Conservation (phyloP, 2,329 filamentous ascomycete species). For the Colletotrichum eremochloae region DNA sequence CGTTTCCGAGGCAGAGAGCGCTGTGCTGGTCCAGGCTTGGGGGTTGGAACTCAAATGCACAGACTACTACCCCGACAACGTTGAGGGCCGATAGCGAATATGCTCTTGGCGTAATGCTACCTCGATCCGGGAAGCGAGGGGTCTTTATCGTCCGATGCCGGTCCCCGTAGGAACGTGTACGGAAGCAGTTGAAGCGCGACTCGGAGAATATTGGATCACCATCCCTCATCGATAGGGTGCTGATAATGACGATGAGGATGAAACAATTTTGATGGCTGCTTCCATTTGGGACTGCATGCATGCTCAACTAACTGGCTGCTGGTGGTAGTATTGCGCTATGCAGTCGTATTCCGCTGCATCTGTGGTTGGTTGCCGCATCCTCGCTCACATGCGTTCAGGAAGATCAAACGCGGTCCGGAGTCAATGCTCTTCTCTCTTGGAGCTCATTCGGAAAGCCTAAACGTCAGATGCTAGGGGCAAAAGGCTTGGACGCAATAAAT, state of each 20-base stretch:
- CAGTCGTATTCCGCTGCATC: background rate
- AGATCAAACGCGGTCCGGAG: background rate
- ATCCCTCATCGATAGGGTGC: background rate
- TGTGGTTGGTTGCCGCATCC: background rate
- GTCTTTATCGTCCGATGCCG: background rate
- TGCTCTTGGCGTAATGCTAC: background rate
- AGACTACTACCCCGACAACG: background rate
- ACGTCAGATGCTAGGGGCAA: background rate
- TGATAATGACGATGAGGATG: background rate
- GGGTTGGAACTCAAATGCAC: background rate
- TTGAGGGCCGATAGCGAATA: background rate
- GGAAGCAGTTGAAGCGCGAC: background rate
- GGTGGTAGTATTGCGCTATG: background rate
- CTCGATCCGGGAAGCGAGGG: background rate
- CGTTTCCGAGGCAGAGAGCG: background rate
- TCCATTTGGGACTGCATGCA: background rate
- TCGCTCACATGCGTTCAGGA: background rate
- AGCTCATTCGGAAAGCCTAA: conserved; percentile 7
- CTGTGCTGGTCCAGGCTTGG: background rate
- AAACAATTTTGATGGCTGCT: background rate
- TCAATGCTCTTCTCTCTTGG: background rate
- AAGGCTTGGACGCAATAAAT: background rate
- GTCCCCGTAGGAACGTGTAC: background rate
- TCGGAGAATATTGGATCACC: background rate
- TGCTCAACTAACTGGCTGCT: background rate